Base-by-base conservation (phyloP, 306 rosid species). In the Rosa multiflora region DNA sequence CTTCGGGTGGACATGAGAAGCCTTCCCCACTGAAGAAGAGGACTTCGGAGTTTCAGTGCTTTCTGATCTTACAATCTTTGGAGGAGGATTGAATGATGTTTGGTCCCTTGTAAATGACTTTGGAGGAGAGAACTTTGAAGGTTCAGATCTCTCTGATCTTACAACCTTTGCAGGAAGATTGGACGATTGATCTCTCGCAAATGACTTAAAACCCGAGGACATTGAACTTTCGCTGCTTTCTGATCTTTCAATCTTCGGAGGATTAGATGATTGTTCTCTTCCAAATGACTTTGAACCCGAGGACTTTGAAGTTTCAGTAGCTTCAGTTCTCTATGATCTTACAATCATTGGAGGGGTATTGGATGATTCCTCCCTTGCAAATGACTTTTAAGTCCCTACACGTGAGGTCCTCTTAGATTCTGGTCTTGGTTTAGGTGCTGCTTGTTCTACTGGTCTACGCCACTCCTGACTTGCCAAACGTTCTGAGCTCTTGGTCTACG, bases 1-100 rank as follows among this genome's bases (percentile, higher is more conserved):
- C 86, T 92, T 92, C 5, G 99, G 97, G 83, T 94, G 97, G 78
- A 91, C 91, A 66, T 94, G 99, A 75, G 82, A 83, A 37, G 82
- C 79, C 69, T 73, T 90, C 84, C 81, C 85, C 78, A 84, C 82
- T 17, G 84, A 44, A 56, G 72, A 43, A 40, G 49, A 67, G 48
- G 44, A 67, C 29, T 67, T 67, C 15, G 15, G 4, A 67, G 72
- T 78, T 79, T 78, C 85, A 61, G 74, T 63, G 81, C 70, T 80
- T 67, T 74, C 80, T 73, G 82, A 47, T 76, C 66, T 59, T 47
- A 23, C 80, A 59, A 48, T 67, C 78, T 85, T 83, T 17, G 86
- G 44, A 47, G 62, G 71, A 79, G 84, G 67, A 11, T 48, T 63
- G 17, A 32, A 32, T 32, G 58, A 67, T 32, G 76, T 15, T 68